Conservation (phyloP, 176 grass and related monocot species). For the Chloris gayana region DNA sequence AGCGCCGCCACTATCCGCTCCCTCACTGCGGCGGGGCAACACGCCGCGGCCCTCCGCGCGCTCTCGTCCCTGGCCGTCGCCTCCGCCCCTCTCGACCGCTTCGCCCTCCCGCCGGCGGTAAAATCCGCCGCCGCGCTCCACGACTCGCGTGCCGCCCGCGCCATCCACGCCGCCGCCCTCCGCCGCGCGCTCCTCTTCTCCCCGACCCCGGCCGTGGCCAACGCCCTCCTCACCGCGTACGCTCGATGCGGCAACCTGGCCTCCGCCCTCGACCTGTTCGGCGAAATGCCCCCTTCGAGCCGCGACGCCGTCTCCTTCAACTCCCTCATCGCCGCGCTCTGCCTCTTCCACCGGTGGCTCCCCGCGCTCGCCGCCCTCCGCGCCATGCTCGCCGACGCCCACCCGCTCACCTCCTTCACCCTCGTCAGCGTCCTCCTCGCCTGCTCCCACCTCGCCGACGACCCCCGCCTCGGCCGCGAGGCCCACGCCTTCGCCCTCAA, state of each 20-base stretch:
- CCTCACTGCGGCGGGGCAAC: slow-evolving; percentile 47
- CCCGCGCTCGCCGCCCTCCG: slow-evolving; percentile 55
- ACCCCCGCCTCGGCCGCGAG: slow-evolving; percentile 60
- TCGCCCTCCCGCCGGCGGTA: slow-evolving; percentile 64
- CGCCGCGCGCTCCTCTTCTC: slow-evolving; percentile 33
- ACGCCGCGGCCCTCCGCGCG: slow-evolving; percentile 50
- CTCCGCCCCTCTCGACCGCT: slow-evolving; percentile 47
- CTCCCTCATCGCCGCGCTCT: slow-evolving; percentile 71
- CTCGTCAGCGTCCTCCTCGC: slow-evolving; percentile 75
- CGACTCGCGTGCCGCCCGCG: slow-evolving; percentile 35
- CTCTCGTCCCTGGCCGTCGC: slow-evolving; percentile 44
- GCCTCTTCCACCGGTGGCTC: slow-evolving; percentile 62
- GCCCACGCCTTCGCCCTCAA: slow-evolving; percentile 73
- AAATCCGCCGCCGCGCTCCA: slow-evolving; percentile 63
- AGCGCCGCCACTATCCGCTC: slow-evolving; percentile 47
- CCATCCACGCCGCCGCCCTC: slow-evolving; percentile 52
- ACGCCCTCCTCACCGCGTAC: slow-evolving; percentile 71
- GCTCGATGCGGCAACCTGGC: slow-evolving; percentile 58
- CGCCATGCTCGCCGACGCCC: slow-evolving; percentile 49
- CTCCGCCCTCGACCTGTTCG: slow-evolving; percentile 62
- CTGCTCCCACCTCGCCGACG: slow-evolving; percentile 66
- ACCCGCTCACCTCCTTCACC: slow-evolving; percentile 69
- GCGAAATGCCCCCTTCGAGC: slow-evolving; percentile 12
- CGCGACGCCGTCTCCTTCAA: slow-evolving; percentile 77
- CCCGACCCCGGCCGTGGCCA: slow-evolving; percentile 46